A percentile compares a stretch with the other conserved stretches of the same genome.
phyloP scores from a whole-genome alignment of 1,284 basidiomycete species.

The Takashimella koratensis region DNA sequence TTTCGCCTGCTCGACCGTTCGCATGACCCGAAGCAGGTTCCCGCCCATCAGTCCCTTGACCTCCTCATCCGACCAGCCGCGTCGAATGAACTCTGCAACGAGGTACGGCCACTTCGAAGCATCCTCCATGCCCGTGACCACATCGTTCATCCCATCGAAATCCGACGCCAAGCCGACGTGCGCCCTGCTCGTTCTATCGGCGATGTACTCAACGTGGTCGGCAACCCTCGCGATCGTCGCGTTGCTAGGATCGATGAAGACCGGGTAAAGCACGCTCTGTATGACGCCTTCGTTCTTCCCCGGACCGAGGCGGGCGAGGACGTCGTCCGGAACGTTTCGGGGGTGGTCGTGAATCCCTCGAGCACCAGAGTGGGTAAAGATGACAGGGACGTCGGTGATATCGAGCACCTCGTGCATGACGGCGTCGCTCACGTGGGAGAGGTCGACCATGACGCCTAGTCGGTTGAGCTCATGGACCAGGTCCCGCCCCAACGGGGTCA shows the following conservation, averaged over 20 bases:
- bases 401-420: conserved; percentile 66
- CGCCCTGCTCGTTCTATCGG: conserved; percentile 59
- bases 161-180: conserved; percentile 53
- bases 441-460: conserved; percentile 71
- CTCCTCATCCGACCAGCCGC: conserved; percentile 74
- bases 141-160: conserved; percentile 59
- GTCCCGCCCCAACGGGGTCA: conserved; percentile 51
- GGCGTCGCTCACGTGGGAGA: conserved; percentile 74
- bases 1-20: conserved; percentile 64
- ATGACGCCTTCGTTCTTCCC: conserved; percentile 55
- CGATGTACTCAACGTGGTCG: conserved; percentile 79
- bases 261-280: conserved; percentile 52
- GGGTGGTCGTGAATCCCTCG: conserved; percentile 64
- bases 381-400: conserved; percentile 68
- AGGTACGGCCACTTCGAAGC: conserved; percentile 62
- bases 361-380: conserved; percentile 78
- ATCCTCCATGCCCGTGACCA: conserved; percentile 57
- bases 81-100: conserved; percentile 61
- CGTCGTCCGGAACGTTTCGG: conserved; percentile 61
- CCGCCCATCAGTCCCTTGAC: conserved; percentile 71
- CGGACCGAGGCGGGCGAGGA: conserved; percentile 62
- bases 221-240: conserved; percentile 59
- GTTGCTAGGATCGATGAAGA: conserved; percentile 20
- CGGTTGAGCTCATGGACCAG: conserved; percentile 81
- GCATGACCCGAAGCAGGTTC: conserved; percentile 72